Conservation (phyloP, 441 rosid genomes). For the Omphalea diandra region DNA sequence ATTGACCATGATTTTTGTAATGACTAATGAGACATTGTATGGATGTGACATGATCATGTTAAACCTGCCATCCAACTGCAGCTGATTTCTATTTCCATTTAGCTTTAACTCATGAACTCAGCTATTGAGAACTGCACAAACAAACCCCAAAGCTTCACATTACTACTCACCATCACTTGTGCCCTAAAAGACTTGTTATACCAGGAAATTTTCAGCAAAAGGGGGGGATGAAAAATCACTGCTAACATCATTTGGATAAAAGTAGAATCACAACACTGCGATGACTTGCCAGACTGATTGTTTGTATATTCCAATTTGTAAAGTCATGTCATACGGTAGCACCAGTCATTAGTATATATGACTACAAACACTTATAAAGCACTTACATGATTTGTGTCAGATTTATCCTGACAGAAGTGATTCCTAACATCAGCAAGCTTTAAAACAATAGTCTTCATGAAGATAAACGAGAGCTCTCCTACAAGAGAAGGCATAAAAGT, state of each 20-base stretch:
- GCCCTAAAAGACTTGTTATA: not conserved
- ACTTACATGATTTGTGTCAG: slow-evolving; percentile 56
- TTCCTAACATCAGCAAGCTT: slow-evolving; percentile 71
- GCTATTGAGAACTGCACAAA: not conserved
- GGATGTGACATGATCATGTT: not conserved
- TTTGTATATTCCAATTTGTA: not conserved
- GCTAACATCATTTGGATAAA: not conserved
- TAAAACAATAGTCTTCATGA: slow-evolving; percentile 54
- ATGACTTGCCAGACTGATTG: not conserved
- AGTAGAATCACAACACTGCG: not conserved
- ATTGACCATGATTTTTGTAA: not conserved
- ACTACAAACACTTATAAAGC: slow-evolving; percentile 14
- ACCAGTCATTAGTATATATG: not conserved
- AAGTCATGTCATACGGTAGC: not conserved
- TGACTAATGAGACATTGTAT: not conserved
- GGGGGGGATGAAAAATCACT: not conserved
- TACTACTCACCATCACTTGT: not conserved
- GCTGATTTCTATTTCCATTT: not conserved
- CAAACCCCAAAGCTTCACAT: not conserved
- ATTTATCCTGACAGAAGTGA: slow-evolving; percentile 33
- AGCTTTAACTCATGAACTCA: not conserved
- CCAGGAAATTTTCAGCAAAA: not conserved
- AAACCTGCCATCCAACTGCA: not conserved
- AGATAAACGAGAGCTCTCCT: slow-evolving; percentile 58
- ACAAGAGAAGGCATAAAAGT: slow-evolving; percentile 22